Percentiles rank a stretch among this genome's conserved stretches.
phyloP scores from a whole-genome alignment of 768 basidiomycete genomes.

The Phanerochaete sordida region DNA sequence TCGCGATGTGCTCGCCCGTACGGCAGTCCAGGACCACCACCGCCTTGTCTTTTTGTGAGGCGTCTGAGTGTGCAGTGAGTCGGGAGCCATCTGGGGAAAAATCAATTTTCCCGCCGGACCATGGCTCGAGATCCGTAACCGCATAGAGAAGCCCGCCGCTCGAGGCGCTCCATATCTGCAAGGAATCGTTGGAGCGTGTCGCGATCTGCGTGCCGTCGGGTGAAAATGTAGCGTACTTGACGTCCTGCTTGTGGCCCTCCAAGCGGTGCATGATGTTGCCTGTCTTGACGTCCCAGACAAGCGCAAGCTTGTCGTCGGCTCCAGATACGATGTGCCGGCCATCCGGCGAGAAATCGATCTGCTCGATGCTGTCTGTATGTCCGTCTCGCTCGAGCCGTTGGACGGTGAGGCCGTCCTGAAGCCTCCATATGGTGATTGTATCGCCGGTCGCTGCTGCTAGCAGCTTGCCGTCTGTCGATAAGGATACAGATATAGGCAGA shows the following conservation, averaged over 20 bases:
- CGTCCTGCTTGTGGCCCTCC: not conserved
- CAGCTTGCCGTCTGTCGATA: too few species aligned
- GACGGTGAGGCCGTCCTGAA: constrained; percentile 8
- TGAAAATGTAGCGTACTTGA: constrained; percentile 16
- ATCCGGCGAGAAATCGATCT: constrained; percentile 26
- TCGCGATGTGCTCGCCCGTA: not conserved
- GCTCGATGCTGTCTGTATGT: constrained; percentile 13
- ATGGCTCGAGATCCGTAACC: not conserved
- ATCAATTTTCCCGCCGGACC: constrained; percentile 10
- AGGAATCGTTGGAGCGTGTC: constrained; percentile 18
- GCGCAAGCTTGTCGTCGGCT: constrained; percentile 14
- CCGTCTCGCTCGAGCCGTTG: not conserved
- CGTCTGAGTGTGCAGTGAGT: constrained; percentile 11
- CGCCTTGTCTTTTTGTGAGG: too few species aligned
- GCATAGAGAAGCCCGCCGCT: not conserved
- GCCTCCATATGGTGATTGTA: too few species aligned
- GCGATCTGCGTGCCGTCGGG: constrained; percentile 20
- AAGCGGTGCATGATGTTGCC: not conserved
- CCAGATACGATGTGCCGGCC: constrained; percentile 19
- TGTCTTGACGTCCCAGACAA: constrained; percentile 20
- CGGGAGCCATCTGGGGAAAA: constrained; percentile 19
- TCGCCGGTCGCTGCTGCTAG: too few species aligned
- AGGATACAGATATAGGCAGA: too few species aligned
- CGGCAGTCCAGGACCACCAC: constrained; percentile 13
- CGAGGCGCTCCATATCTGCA: constrained; percentile 22